phyloP scores from a whole-genome alignment of 352 stramenopile species.

The Globisporangium rhizosaccharum region DNA sequence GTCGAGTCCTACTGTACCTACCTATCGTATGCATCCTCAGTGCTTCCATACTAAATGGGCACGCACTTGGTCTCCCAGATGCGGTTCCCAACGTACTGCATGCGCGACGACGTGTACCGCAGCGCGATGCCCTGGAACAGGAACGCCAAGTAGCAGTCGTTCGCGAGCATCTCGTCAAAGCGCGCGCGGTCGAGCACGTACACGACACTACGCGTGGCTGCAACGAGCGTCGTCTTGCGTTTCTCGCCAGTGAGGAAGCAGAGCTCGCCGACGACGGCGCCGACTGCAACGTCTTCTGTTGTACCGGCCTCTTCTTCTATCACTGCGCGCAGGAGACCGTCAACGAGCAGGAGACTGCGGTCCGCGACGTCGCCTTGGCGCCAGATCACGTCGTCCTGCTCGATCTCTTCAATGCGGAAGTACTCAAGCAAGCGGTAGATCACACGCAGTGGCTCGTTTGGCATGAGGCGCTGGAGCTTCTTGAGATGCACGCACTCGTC shows the following conservation, averaged over 20 bases:
- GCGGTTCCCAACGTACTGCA: slow-evolving; percentile 79
- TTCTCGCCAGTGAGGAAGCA: slow-evolving; percentile 79
- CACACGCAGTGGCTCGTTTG: slow-evolving; percentile 52
- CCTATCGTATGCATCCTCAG: not conserved
- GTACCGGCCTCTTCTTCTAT: slow-evolving; percentile 78
- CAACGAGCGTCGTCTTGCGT: slow-evolving; percentile 70
- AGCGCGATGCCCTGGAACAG: slow-evolving; percentile 72
- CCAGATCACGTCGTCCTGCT: slow-evolving; percentile 60
- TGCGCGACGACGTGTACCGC: slow-evolving; percentile 65
- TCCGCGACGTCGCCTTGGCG: slow-evolving; percentile 57
- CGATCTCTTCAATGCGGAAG: slow-evolving; percentile 57
- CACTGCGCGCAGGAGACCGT: slow-evolving; percentile 58
- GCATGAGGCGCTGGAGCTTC: slow-evolving; percentile 61
- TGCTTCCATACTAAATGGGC: slow-evolving; percentile 33
- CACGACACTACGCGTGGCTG: slow-evolving; percentile 49
- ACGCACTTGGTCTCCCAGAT: slow-evolving; percentile 85
- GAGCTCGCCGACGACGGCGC: slow-evolving; percentile 72
- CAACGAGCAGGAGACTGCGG: slow-evolving; percentile 50
- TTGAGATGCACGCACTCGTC: slow-evolving; percentile 51
- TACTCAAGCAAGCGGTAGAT: slow-evolving; percentile 69
- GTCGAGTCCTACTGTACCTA: not conserved
- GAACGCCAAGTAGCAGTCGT: slow-evolving; percentile 64
- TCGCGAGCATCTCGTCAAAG: slow-evolving; percentile 58
- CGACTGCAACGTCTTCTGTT: slow-evolving; percentile 60
- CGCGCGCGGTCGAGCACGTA: slow-evolving; percentile 56